phyloP scores from a whole-genome alignment of 768 basidiomycete genomes.

The Macrolepiota albuminosa region DNA sequence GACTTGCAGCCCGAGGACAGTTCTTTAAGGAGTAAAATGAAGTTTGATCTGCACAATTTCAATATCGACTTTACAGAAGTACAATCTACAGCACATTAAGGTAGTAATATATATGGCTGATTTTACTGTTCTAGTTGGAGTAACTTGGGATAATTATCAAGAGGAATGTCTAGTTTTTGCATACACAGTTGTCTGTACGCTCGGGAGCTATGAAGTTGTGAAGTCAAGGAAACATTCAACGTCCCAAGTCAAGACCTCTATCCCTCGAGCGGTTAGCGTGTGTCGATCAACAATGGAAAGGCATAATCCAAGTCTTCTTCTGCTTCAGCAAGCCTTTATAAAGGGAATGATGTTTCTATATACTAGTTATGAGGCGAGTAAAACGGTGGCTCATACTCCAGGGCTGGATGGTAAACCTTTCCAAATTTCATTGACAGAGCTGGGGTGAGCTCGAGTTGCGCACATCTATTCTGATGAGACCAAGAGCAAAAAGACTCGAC shows the following conservation, averaged over 20 bases:
- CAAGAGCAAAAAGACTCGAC: constrained; percentile 2
- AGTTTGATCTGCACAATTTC: no score
- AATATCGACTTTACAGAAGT: no score
- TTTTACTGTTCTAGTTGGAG: neutral
- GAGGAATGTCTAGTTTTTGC: neutral
- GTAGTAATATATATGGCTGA: no score
- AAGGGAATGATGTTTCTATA: no score
- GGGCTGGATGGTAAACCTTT: neutral
- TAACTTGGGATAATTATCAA: neutral
- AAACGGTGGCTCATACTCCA: neutral
- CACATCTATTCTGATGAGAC: neutral
- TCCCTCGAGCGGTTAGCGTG: neutral
- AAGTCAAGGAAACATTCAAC: no score
- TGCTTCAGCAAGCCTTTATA: neutral
- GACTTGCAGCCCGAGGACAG: no score
- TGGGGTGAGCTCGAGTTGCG: neutral
- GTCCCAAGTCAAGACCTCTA: neutral
- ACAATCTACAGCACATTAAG: no score
- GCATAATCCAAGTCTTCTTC: constrained; percentile 2
- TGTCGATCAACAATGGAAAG: neutral
- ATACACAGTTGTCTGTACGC: neutral
- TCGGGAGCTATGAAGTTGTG: neutral
- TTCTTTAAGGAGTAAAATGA: no score
- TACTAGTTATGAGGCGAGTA: neutral
- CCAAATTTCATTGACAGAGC: neutral